Evolutionary conservation across 495 filamentous ascomycete genomes (phyloP).

Genomic region (Xylaria nigripes): DNA sequence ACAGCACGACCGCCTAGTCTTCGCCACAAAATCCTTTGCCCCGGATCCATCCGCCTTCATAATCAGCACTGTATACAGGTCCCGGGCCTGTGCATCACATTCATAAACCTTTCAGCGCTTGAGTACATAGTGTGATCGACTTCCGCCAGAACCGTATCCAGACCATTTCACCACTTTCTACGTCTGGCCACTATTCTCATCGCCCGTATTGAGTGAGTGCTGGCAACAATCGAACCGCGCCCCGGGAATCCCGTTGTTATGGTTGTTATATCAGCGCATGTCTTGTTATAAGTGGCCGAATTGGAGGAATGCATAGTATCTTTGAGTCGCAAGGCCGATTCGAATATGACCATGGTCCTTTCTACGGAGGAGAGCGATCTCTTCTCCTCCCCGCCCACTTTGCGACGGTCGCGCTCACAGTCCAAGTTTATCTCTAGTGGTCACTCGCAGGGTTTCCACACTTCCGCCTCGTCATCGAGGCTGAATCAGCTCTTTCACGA

Average conservation of each 20-base stretch:
- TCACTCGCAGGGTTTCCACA: conserved; percentile 29
- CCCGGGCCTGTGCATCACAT: not conserved
- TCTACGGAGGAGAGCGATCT: conserved; percentile 37
- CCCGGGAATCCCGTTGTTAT: conserved; percentile 5
- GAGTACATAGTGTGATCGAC: conserved; percentile 1
- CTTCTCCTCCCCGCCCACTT: conserved; percentile 33
- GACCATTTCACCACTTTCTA: not conserved
- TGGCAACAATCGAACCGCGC: not conserved
- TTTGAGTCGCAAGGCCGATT: conserved; percentile 4
- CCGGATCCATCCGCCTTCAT: not conserved
- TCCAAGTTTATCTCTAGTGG: conserved; percentile 30
- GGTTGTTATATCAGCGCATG: conserved; percentile 1
- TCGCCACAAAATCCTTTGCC: not conserved
- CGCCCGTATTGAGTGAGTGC: not conserved
- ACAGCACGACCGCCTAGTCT: not conserved
- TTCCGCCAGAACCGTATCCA: not conserved
- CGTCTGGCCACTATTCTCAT: not conserved
- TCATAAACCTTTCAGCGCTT: conserved; percentile 1
- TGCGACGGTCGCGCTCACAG: conserved; percentile 44
- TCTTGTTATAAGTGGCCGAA: conserved; percentile 7
- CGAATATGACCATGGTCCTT: conserved; percentile 40
- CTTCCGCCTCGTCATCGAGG: conserved; percentile 36
- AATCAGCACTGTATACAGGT: not conserved
- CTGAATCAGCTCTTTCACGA: conserved; percentile 26
- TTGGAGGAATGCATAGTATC: conserved; percentile 8